Evolutionary conservation across 257 asterid genomes (phyloP).

Genomic region (Capsicum chinense): DNA sequence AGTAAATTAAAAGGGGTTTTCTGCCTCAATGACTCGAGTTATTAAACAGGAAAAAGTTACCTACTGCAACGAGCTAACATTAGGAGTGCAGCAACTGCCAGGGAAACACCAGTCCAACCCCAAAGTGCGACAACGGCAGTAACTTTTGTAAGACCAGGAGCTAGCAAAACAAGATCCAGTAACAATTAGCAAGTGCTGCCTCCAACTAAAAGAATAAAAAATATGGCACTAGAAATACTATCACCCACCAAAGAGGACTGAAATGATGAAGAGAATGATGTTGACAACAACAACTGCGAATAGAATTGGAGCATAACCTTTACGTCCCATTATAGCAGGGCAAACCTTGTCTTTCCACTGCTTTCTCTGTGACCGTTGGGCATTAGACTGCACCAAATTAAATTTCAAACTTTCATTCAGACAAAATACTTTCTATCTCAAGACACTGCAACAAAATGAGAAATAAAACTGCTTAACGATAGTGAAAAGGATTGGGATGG

Average conservation of each 20-base stretch:
- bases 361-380: slow-evolving; percentile 52
- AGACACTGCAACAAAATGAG: neutral
- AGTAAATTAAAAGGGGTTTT: slow-evolving; percentile 9
- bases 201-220: slow-evolving; percentile 30
- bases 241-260: slow-evolving; percentile 79
- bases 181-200: slow-evolving; percentile 42
- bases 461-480: neutral
- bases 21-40: slow-evolving; percentile 26
- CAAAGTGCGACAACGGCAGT: slow-evolving; percentile 94
- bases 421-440: slow-evolving; percentile 16
- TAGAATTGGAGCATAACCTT: slow-evolving; percentile 84
- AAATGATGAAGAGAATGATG: slow-evolving; percentile 70
- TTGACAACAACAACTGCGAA: slow-evolving; percentile 64
- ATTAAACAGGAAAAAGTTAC: slow-evolving; percentile 46
- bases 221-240: slow-evolving; percentile 23
- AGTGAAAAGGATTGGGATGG: neutral
- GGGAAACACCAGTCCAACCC: slow-evolving; percentile 88
- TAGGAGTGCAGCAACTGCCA: slow-evolving; percentile 70
- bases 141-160: slow-evolving; percentile 75
- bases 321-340: slow-evolving; percentile 56
- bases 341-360: slow-evolving; percentile 60
- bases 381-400: slow-evolving; percentile 68
- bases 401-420: slow-evolving; percentile 44
- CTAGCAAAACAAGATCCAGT: slow-evolving; percentile 54
- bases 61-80: slow-evolving; percentile 84